A percentile compares a stretch with the other conserved stretches of the same genome.
phyloP scores from a whole-genome alignment of 2,329 filamentous ascomycete genomes.

The Nannizziopsis arthrosporioides region DNA sequence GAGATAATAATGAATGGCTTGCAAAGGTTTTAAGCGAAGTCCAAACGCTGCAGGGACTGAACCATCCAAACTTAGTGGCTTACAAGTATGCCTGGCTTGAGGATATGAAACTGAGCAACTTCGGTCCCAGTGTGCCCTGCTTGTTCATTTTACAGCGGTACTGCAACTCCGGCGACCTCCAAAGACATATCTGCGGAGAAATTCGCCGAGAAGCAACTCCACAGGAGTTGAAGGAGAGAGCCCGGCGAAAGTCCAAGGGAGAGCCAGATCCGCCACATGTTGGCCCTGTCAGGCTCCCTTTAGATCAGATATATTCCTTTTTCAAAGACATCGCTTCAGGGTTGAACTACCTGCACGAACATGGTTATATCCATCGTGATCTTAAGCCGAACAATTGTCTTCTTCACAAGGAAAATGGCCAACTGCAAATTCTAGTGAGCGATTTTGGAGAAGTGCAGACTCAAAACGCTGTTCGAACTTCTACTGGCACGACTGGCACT shows the following conservation, averaged over 20 bases:
- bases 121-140: conserved; percentile 83
- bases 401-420: conserved; percentile 61
- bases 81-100: conserved; percentile 98
- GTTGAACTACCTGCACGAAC: conserved; percentile 73
- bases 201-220: conserved; percentile 53
- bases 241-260: conserved; percentile 70
- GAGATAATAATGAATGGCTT: conserved; percentile 87
- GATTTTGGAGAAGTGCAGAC: conserved; percentile 96
- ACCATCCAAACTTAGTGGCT: conserved; percentile 88
- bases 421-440: conserved; percentile 74
- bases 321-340: conserved; percentile 94
- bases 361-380: conserved; percentile 92
- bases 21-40: conserved; percentile 92
- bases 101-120: conserved; percentile 68
- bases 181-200: conserved; percentile 70
- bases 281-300: conserved; percentile 48
- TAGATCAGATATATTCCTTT: conserved; percentile 93
- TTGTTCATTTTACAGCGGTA: conserved; percentile 97
- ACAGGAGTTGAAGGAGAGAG: conserved; percentile 77
- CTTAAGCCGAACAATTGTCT: conserved; percentile 94
- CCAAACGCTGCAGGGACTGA: conserved; percentile 78
- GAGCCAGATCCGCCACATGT: conserved; percentile 53
- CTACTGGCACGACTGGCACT: conserved; percentile 85
- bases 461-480: conserved; percentile 68
- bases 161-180: conserved; percentile 84